phyloP scores from a whole-genome alignment of 2,329 filamentous ascomycete species.

The Sclerotinia trifoliorum region DNA sequence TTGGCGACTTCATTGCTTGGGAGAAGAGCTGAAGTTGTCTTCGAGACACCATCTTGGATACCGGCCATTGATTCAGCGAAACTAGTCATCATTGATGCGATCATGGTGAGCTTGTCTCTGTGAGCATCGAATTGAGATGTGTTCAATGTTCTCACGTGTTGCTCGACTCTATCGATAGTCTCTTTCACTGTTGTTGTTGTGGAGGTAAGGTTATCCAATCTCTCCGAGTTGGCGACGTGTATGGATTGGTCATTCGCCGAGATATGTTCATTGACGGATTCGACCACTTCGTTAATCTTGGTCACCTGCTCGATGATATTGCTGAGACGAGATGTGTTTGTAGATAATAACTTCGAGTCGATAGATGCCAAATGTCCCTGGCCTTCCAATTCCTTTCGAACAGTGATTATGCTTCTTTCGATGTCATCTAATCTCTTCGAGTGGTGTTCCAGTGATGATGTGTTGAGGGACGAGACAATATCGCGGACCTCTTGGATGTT shows the following conservation, averaged over 20 bases:
- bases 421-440: conserved; percentile 27
- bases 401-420: conserved; percentile 26
- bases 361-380: conserved; percentile 29
- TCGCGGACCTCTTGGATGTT: conserved; percentile 28
- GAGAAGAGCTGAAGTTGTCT: conserved; percentile 10
- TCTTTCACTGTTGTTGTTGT: conserved; percentile 27
- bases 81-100: conserved; percentile 23
- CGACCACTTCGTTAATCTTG: conserved; percentile 26
- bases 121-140: conserved; percentile 22
- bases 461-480: conserved; percentile 28
- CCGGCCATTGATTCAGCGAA: conserved; percentile 22
- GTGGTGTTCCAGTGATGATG: conserved; percentile 26
- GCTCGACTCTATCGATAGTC: conserved; percentile 20
- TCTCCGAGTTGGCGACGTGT: conserved; percentile 19
- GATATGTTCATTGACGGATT: conserved; percentile 25
- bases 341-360: conserved; percentile 30
- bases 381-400: conserved; percentile 29
- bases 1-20: conserved; percentile 10
- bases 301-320: conserved; percentile 26
- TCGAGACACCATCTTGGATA: conserved; percentile 15
- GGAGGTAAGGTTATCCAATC: conserved; percentile 25
- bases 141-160: conserved; percentile 20
- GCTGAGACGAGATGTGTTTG: conserved; percentile 28
- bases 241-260: conserved; percentile 20
- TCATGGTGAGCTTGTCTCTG: conserved; percentile 22